phyloP scores from a whole-genome alignment of 371 early-diverging fungal species.

The Circinella umbellata region DNA sequence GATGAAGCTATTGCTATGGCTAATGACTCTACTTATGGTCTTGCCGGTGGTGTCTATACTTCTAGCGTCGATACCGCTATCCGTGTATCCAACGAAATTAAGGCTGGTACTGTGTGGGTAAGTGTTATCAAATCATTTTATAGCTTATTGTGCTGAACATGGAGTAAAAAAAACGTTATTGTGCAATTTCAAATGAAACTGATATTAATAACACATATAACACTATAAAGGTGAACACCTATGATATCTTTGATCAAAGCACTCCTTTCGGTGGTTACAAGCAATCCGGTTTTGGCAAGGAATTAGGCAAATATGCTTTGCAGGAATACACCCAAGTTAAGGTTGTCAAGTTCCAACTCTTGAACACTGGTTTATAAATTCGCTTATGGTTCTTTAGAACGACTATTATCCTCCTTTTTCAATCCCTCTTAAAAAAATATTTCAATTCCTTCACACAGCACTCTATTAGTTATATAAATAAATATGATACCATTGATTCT shows the following conservation, averaged over 20 bases:
- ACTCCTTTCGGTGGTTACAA: constrained; percentile 84
- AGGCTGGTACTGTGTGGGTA: constrained; percentile 75
- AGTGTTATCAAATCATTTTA: constrained; percentile 14
- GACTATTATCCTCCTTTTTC: not conserved
- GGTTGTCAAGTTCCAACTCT: constrained; percentile 59
- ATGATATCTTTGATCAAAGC: constrained; percentile 48
- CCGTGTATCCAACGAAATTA: constrained; percentile 64
- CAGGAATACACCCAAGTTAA: constrained; percentile 74
- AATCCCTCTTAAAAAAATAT: not conserved
- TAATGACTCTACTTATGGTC: constrained; percentile 80
- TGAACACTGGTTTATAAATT: not conserved
- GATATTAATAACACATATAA: not conserved
- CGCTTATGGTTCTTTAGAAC: no score
- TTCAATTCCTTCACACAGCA: no score
- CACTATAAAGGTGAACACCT: constrained; percentile 30
- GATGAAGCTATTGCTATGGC: constrained; percentile 85
- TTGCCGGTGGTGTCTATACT: constrained; percentile 89
- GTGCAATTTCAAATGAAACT: not conserved
- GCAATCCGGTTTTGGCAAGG: constrained; percentile 78
- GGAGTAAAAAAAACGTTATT: no score
- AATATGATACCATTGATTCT: no score
- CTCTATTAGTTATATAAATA: no score
- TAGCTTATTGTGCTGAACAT: no score
- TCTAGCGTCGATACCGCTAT: constrained; percentile 68
- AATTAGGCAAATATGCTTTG: constrained; percentile 76